Evolutionary conservation across 129 eudicot species (phyloP), one percentile per base, ranked within the genome.

Genomic region (Lactuca saligna): DNA sequence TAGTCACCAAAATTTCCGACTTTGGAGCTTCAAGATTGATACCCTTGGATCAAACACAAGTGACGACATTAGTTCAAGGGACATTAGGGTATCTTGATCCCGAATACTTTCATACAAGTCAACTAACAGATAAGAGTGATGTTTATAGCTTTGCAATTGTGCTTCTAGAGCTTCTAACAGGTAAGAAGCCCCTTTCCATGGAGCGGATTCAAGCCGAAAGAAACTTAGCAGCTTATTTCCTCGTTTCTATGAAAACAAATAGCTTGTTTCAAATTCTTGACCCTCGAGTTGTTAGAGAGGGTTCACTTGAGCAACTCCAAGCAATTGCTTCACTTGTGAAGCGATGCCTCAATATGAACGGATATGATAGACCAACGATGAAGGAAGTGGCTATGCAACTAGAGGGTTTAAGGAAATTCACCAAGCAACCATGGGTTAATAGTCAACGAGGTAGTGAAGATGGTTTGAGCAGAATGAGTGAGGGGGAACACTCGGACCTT

Each of bases 21-120:
- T 82, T 82, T 64, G 87, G 87, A 8, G 87, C 82, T 8, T 83
- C 87, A 17, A 79, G 84, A 63, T 64, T 79, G n/a, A 60, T 75
- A 13, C 87, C 87, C 0, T 66, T 70, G 68, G 68, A 79, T 50
- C 79, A 79, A 75, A 67, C 67, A 15, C 79, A 83, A 61, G 71
- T 86, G 32, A 57, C 83, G 2, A 82, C 91, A 4, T 16, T 80
- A 46, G 91, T 82, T 11, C 87, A 79, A 61, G 87, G 91, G 46
- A 82, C 91, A n/a, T 11, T 82, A 49, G 91, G 91, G 29, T 85
- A 85, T 71, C 61, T 86, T 14, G 91, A 86, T 71, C 88, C 88
- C 4, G 91, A 86, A 70, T 86, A 86, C 54, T 79, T 86, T 46
- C 83, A 72, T 8, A 72, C 83, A 4, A 70, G 88, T 16, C 79